Percentiles rank a stretch among this genome's conserved stretches.
phyloP scores from a whole-genome alignment of 1,139 yeast genomes.

The Yamadazyma sp. region DNA sequence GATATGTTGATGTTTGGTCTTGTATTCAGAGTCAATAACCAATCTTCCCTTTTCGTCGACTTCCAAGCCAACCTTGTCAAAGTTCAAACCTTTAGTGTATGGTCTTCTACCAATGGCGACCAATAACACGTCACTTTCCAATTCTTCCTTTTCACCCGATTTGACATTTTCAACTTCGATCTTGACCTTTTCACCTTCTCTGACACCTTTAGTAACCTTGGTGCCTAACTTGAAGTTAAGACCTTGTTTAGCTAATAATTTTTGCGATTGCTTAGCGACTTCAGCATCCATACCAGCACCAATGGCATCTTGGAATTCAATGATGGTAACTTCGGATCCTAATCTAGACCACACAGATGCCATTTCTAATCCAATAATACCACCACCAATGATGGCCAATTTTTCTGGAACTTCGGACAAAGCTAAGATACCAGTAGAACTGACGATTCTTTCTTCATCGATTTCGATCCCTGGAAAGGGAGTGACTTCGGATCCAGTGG shows the following conservation, averaged over 20 bases:
- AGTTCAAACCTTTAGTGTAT: slow-evolving; percentile 83
- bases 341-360: slow-evolving; percentile 96
- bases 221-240: slow-evolving; percentile 89
- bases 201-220: slow-evolving; percentile 82
- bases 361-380: slow-evolving; percentile 99
- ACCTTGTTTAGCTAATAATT: slow-evolving; percentile 92
- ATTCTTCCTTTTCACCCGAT: slow-evolving; percentile 72
- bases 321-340: slow-evolving; percentile 92
- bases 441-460: slow-evolving; percentile 96
- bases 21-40: slow-evolving; percentile 91
- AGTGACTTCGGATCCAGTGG: slow-evolving; percentile 98
- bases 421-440: slow-evolving; percentile 89
- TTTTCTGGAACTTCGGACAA: slow-evolving; percentile 89
- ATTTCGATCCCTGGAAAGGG: slow-evolving; percentile 98
- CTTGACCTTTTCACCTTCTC: slow-evolving; percentile 86
- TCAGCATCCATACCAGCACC: slow-evolving; percentile 98
- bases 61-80: slow-evolving; percentile 87
- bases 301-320: slow-evolving; percentile 87
- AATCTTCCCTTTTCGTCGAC: slow-evolving; percentile 89
- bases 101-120: slow-evolving; percentile 99
- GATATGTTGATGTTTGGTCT: slow-evolving; percentile 89
- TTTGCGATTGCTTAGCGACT: slow-evolving; percentile 86
- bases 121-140: slow-evolving; percentile 89
- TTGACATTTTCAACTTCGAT: slow-evolving; percentile 89
- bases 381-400: slow-evolving; percentile 95